Base-by-base conservation (phyloP, 2,329 filamentous ascomycete species). In the Diplocarpon rosae region DNA sequence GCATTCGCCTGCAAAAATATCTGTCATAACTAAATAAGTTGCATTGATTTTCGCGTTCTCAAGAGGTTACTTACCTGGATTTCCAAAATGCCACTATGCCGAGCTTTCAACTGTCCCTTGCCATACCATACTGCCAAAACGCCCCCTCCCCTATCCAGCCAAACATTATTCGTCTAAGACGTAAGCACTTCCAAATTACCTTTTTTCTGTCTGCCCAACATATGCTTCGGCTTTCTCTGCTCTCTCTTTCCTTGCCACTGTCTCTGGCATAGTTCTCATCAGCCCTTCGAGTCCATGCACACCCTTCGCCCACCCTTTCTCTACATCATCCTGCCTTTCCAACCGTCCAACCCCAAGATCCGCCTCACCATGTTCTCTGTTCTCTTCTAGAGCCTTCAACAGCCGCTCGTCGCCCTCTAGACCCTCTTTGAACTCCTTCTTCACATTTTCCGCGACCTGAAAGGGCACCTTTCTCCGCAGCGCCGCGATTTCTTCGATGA, bases 181-280 rank as follows among this genome's bases (percentile, higher is more conserved):
- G 7, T 4, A 35, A 32, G n/a, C 3, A 32, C 4, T 32, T 3
- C 30, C n/a, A 16, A 14, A 35, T 33, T 32, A 43, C 15, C 28
- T 44, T 42, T 36, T 52, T n/a, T 47, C 49, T 24, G 43, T 34
- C 37, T 47, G 42, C 17, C 55, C 38, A n/a, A 61, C 52, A 55
- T 62, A 61, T n/a, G 48, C 52, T 43, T 57, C 61, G 12, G 76
- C 78, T 13, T 73, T 69, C 49, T 73, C 66, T 46, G 78, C 78
- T 61, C 77, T 69, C 66, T 81, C 77, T 72, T 80, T 80, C 61
- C 69, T 74, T 43, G 78, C 78, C 56, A 78, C 75, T 3, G 73
- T 72, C 15, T 73, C 69, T 13, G 78, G 75, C 72, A 82, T 73
- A 30, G 74, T 72, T 54, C 68, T 69, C 66, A 78, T 78, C 45